phyloP scores from a whole-genome alignment of 306 rosid genomes.

The Quercus rubra region DNA sequence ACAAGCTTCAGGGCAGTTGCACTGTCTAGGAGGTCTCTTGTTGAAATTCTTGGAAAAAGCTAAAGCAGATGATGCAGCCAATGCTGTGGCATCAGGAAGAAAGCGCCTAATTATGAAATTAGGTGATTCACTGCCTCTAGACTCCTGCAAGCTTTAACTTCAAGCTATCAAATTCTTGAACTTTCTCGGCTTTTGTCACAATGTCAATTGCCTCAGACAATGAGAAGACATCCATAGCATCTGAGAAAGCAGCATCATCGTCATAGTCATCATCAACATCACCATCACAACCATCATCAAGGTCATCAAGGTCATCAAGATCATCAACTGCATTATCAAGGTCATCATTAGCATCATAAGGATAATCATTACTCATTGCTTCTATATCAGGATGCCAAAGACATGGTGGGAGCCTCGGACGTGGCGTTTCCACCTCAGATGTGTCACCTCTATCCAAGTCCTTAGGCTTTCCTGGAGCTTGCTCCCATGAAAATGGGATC shows the following conservation, averaged over 20 bases:
- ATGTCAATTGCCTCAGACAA: slow-evolving; percentile 85
- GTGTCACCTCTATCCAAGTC: slow-evolving; percentile 12
- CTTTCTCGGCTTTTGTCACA: slow-evolving; percentile 51
- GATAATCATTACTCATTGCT: slow-evolving; percentile 14
- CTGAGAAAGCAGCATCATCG: slow-evolving; percentile 33
- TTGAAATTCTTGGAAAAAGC: slow-evolving; percentile 18
- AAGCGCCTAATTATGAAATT: slow-evolving; percentile 77
- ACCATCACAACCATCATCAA: slow-evolving; percentile 24
- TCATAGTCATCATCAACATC: background rate
- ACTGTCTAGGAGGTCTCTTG: slow-evolving; percentile 19
- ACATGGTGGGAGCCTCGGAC: slow-evolving; percentile 56
- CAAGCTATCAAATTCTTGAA: slow-evolving; percentile 23
- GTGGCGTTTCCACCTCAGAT: slow-evolving; percentile 37
- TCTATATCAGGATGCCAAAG: slow-evolving; percentile 35
- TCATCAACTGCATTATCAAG: background rate
- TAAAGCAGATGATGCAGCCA: slow-evolving; percentile 60
- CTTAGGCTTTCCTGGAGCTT: slow-evolving; percentile 70
- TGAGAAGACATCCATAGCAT: slow-evolving; percentile 62
- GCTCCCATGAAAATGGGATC: slow-evolving; percentile 89
- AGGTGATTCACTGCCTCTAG: slow-evolving; percentile 47
- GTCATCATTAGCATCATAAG: background rate
- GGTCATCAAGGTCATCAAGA: background rate
- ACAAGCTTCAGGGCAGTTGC: slow-evolving; percentile 27
- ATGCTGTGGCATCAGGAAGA: slow-evolving; percentile 79
- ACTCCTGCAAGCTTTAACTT: slow-evolving; percentile 53